These are phyloP conservation scores for Vinca minor DNA, from an alignment of 257 asterid species.

Conservation along the genomic window DNA sequence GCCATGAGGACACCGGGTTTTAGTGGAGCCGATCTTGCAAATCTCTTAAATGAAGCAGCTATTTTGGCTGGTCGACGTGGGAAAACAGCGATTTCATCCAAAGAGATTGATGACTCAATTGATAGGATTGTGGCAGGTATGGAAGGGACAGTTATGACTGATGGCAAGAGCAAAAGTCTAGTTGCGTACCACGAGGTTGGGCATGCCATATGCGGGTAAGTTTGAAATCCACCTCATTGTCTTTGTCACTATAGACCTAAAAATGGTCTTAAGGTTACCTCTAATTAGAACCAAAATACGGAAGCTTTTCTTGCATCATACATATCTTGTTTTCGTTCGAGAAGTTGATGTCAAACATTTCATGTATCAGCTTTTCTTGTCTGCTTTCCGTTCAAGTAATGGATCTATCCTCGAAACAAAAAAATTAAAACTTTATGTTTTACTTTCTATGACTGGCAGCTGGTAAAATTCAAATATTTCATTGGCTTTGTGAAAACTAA, in stretches of 20 bases:
- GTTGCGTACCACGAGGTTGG: slow-evolving; percentile 99
- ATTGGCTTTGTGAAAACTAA: not conserved
- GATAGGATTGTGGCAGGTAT: slow-evolving; percentile 98
- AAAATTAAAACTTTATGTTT: not conserved
- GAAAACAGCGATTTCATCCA: slow-evolving; percentile 67
- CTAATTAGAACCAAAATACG: not conserved
- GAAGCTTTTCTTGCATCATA: not conserved
- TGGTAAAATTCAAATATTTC: not conserved
- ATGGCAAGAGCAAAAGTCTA: slow-evolving; percentile 97
- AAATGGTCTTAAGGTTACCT: not conserved
- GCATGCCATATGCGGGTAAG: slow-evolving; percentile 97
- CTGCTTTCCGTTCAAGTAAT: not conserved
- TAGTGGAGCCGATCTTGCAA: slow-evolving; percentile 99
- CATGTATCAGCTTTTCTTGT: not conserved
- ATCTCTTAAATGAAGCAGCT: slow-evolving; percentile 95
- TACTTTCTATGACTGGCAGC: not conserved
- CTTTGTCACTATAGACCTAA: not conserved
- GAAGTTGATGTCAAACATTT: not conserved
- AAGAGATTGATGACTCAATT: slow-evolving; percentile 92
- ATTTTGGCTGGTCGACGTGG: slow-evolving; percentile 94
- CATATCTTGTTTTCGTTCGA: not conserved
- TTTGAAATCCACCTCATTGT: slow-evolving; percentile 5
- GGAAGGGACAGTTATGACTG: slow-evolving; percentile 99
- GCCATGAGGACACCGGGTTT: slow-evolving; percentile 99
- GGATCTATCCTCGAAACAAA: not conserved